Evolutionary conservation across 495 filamentous ascomycete species (phyloP), one percentile per base, ranked within the genome.

Genomic region (Astrocystis sublimbata): DNA sequence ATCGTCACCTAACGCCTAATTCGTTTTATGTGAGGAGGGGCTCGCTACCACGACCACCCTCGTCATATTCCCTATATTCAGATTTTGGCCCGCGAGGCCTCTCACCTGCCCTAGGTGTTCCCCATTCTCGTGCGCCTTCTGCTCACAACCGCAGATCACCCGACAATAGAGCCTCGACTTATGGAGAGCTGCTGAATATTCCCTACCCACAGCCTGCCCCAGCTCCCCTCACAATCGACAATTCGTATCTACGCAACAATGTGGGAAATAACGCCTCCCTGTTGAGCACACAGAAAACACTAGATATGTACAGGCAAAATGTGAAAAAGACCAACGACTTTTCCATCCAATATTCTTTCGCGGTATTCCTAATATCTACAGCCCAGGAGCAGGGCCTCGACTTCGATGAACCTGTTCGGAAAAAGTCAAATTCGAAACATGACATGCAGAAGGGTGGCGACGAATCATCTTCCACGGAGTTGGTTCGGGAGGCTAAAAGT

Each of bases 221-320:
- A 10, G 87, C 87, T 2, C 85, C 88, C 0, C 85, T 86, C 64
- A 81, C 85, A 9, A 80, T 92, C 57, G 89, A 96, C 71, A 94
- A 96, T 66, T 83, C 88, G 2, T 80, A 88, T 52, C 78, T 99
- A 23, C 86, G 87, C 56, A 83, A 82, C 45, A 83, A 82, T n/a
- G 88, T 98, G 15, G 94, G 94, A 19, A 88, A 84, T 63, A 93
- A 94, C 71, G 93, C 93, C 17, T 96, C 92, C 2, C 79, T 98
- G 9, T 81, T 99, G 26, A 93, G 92, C 70, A 88, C 91, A 35
- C 88, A 90, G 68, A 88, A 97, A 71, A 98, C 94, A 1, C 82
- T 99, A 58, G 93, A 98, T 61, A 97, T 97, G 93, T 99, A 99
- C 70, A 83, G 96, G 30, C 87, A 88, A 41, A 98, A 97, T 71